Evolutionary conservation across 2,329 filamentous ascomycete species (phyloP), one percentile per base, ranked within the genome.

Genomic region (Colletotrichum spaethianum): DNA sequence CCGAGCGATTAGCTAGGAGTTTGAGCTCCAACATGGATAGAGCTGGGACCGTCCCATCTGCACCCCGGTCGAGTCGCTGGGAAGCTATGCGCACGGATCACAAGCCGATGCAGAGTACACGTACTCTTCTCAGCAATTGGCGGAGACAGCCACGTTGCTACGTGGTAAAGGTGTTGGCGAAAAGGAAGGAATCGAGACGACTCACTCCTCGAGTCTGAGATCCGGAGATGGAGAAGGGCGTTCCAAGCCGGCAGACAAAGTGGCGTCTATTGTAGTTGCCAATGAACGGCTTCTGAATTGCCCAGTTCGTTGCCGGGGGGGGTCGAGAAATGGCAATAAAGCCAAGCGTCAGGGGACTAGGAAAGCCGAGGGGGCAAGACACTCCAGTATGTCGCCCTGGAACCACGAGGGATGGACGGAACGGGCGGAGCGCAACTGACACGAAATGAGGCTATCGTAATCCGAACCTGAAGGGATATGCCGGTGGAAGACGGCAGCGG

Each of bases 21-120:
- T 71, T 71, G 67, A 71, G 67, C 67, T 71, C 52, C 67, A 67
- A 67, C 70, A 71, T 73, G 67, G 62, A 67, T 73, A 28, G 55
- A 62, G 70, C 67, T 60, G 67, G 55, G 50, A 71, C 60, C 53
- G 42, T 72, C 65, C 70, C 66, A 72, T 60, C 55, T 64, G 67
- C 52, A 71, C 67, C 70, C 66, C 70, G 62, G 70, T 73, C 61
- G 55, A 71, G 55, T 66, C 53, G 31, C 55, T 46, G 36, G 53
- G 38, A 57, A 66, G 50, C 61, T 38, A 50, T 59, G 31, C 56
- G 70, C 70, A 73, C 56, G 62, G 66, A 52, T 67, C 70, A 71
- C 26, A 31, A 20, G 28, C 31, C 59, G 65, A 61, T 38, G 53
- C 59, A 64, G 44, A 46, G 57, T 59, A 69, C 65, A 70, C 65